Conservation (phyloP, 805 yeast genomes). For the Spathaspora girioi region DNA sequence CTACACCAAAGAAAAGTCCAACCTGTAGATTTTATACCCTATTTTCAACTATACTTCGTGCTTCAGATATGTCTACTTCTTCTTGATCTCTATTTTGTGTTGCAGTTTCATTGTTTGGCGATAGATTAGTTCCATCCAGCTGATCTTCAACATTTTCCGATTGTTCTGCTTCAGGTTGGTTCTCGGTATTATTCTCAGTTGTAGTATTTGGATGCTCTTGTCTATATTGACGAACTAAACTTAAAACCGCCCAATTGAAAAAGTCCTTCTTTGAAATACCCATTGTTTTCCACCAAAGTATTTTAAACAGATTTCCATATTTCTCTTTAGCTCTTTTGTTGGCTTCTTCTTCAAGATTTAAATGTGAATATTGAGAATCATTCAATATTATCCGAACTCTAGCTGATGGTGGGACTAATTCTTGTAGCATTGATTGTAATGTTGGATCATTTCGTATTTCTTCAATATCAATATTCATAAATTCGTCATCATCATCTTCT, state of each 20-base stretch:
- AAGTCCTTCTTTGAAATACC: conserved; percentile 49
- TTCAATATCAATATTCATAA: conserved; percentile 22
- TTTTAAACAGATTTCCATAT: conserved; percentile 26
- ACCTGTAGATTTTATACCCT: conserved; percentile 2
- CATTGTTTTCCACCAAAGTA: conserved; percentile 53
- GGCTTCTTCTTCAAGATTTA: conserved; percentile 45
- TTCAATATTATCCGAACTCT: conserved; percentile 38
- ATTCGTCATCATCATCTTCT: conserved; percentile 13
- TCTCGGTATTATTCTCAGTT: neutral
- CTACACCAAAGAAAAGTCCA: neutral
- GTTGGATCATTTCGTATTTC: conserved; percentile 35
- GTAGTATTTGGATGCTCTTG: conserved; percentile 7
- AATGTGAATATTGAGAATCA: conserved; percentile 28
- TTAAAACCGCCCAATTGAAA: conserved; percentile 47
- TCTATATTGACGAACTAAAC: conserved; percentile 12
- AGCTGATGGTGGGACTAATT: conserved; percentile 37
- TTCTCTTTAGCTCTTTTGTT: conserved; percentile 32
- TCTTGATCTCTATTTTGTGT: neutral
- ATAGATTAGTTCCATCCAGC: no score
- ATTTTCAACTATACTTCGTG: conserved; percentile 5
- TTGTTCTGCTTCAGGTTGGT: neutral
- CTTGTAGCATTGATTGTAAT: conserved; percentile 35
- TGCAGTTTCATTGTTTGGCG: neutral
- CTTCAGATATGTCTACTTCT: conserved; percentile 4
- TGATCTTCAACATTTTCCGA: neutral